These are phyloP conservation scores for Tricholoma bakamatsutake DNA, from an alignment of 768 basidiomycete species.

Conservation along the genomic window DNA sequence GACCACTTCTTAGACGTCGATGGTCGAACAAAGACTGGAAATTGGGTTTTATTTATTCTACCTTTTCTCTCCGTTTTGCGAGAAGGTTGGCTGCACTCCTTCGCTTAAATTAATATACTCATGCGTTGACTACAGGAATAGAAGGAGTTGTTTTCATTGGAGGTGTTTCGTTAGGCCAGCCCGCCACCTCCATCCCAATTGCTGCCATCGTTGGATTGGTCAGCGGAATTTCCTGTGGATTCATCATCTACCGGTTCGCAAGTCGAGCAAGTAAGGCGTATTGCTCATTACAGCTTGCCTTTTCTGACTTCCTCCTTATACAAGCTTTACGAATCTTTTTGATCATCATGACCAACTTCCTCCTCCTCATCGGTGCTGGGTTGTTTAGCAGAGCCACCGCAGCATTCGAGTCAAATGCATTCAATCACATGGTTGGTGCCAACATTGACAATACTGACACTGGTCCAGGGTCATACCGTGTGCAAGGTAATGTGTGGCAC, in stretches of 20 bases:
- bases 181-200: constrained; percentile 83
- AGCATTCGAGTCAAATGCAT: constrained; percentile 65
- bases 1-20: constrained; percentile 34
- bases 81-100: constrained; percentile 51
- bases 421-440: constrained; percentile 61
- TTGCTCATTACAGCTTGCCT: background rate
- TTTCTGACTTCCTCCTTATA: background rate
- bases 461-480: constrained; percentile 82
- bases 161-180: constrained; percentile 81
- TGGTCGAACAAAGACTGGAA: constrained; percentile 47
- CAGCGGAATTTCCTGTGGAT: constrained; percentile 68
- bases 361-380: constrained; percentile 92
- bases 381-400: constrained; percentile 79
- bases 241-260: constrained; percentile 75
- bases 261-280: constrained; percentile 56
- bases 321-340: constrained; percentile 82
- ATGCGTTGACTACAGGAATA: constrained; percentile 39
- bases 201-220: constrained; percentile 83
- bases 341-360: constrained; percentile 83
- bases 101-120: background rate
- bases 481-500: constrained; percentile 85
- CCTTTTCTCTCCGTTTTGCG: constrained; percentile 90
- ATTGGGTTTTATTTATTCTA: constrained; percentile 86
- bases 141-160: constrained; percentile 94
- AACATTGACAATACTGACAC: constrained; percentile 67